These are phyloP conservation scores for Amaranthus cruentus DNA, from an alignment of 148 eudicot species.

Conservation along the genomic window DNA sequence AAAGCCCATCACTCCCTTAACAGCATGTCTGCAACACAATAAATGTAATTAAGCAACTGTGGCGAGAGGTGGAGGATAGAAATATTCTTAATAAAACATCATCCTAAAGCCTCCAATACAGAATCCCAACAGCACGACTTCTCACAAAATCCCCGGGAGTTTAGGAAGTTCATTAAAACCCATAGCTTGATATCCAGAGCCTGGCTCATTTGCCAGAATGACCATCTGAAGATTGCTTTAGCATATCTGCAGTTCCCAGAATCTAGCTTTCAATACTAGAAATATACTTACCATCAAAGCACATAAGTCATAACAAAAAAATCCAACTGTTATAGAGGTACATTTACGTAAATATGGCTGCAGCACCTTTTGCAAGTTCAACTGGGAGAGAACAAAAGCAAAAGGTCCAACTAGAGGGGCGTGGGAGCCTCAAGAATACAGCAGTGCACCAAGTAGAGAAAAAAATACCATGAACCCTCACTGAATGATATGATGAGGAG, in stretches of 20 bases:
- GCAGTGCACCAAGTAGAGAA: not conserved
- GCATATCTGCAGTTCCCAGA: constrained; percentile 70
- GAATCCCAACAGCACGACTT: constrained; percentile 35
- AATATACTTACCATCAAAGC: constrained; percentile 16
- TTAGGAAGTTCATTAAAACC: constrained; percentile 43
- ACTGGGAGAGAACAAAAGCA: not conserved
- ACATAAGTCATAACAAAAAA: constrained; percentile 13
- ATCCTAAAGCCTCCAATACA: constrained; percentile 32
- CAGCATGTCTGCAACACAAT: constrained; percentile 77
- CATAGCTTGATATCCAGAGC: constrained; percentile 53
- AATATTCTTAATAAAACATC: constrained; percentile 35
- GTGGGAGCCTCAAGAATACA: not conserved
- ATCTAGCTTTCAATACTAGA: constrained; percentile 52
- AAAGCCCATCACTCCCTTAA: constrained; percentile 61
- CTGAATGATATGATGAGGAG: not conserved
- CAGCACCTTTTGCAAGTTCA: not conserved
- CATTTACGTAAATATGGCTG: not conserved
- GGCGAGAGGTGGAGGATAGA: constrained; percentile 37
- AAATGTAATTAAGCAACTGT: constrained; percentile 48
- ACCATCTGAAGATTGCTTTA: constrained; percentile 57
- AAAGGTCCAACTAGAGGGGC: not conserved
- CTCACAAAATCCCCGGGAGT: constrained; percentile 34
- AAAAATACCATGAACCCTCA: not conserved
- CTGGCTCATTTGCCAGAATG: constrained; percentile 58
- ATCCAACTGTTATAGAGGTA: constrained; percentile 3